phyloP scores from a whole-genome alignment of 192 early-diverging fungal species.

The Paraglomus occultum region DNA sequence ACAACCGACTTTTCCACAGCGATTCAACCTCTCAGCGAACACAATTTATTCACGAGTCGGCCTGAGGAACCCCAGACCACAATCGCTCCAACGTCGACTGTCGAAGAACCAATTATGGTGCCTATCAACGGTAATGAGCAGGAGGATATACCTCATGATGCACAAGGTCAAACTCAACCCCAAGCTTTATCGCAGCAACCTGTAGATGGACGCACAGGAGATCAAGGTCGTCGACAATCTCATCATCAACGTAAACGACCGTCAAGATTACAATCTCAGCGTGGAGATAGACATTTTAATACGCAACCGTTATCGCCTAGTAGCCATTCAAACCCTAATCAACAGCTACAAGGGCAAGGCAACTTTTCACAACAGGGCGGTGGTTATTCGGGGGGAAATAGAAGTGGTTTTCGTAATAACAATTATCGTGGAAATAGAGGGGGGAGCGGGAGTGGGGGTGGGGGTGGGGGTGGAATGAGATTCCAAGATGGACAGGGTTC shows the following conservation, averaged over 20 bases:
- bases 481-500: background rate
- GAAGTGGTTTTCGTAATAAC: background rate
- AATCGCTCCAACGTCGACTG: no score
- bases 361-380: background rate
- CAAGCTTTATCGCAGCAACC: no score
- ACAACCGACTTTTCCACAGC: no score
- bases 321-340: conserved; percentile 1
- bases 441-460: background rate
- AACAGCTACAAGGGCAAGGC: background rate
- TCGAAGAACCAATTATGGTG: no score
- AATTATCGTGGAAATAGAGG: background rate
- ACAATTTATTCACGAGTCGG: no score
- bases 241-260: background rate
- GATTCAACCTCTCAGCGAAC: no score
- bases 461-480: conserved; percentile 1
- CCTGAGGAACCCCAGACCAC: no score
- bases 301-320: conserved; percentile 4
- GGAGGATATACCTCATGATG: no score
- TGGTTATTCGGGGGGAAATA: conserved; percentile 1
- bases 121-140: no score
- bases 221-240: background rate
- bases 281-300: background rate
- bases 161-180: no score
- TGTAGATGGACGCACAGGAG: background rate
- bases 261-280: background rate